Conservation (phyloP, 108 stramenopile species). For the Cyclotella kingstonii region DNA sequence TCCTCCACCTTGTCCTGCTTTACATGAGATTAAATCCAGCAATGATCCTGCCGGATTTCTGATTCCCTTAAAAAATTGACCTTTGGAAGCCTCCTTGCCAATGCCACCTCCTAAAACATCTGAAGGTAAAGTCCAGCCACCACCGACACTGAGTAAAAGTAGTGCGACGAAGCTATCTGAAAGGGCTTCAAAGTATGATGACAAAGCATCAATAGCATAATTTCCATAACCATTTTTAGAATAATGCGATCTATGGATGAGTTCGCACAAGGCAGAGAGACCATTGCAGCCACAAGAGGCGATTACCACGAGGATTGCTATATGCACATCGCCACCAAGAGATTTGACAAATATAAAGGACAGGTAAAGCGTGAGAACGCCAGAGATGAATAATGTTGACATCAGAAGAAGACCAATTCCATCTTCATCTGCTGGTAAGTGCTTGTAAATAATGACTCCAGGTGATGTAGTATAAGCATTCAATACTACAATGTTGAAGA, state of each 20-base stretch:
- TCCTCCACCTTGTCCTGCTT: conserved; percentile 32
- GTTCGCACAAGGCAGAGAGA: conserved; percentile 57
- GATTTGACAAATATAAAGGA: conserved; percentile 37
- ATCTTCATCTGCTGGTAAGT: conserved; percentile 77
- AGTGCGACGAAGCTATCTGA: conserved; percentile 77
- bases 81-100: conserved; percentile 26
- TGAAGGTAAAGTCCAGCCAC: conserved; percentile 84
- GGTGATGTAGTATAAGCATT: conserved; percentile 1
- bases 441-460: conserved; percentile 33
- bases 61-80: conserved; percentile 49
- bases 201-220: conserved; percentile 65
- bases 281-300: conserved; percentile 61
- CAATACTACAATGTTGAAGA: conserved; percentile 47
- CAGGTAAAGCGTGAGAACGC: conserved; percentile 37
- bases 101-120: conserved; percentile 55
- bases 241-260: conserved; percentile 65
- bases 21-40: conserved; percentile 38
- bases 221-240: conserved; percentile 67
- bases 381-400: conserved; percentile 51
- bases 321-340: conserved; percentile 60
- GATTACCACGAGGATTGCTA: conserved; percentile 66
- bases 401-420: conserved; percentile 56
- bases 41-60: conserved; percentile 63
- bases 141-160: conserved; percentile 62
- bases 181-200: conserved; percentile 76